These are phyloP conservation scores for Ogataea angusta DNA, from an alignment of 805 yeast genomes.

Conservation along the genomic window DNA sequence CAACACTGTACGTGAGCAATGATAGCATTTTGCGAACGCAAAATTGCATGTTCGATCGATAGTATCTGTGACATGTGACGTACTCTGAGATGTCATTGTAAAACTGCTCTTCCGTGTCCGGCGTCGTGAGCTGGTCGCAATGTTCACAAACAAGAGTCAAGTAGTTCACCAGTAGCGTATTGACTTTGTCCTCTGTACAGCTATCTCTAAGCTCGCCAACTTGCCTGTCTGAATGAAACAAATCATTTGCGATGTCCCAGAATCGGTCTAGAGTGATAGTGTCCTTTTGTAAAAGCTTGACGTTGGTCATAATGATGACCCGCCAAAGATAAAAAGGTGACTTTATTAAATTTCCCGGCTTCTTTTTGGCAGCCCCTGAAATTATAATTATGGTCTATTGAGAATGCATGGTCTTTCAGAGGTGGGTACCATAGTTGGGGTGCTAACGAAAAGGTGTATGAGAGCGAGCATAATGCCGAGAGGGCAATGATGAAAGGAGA, in stretches of 20 bases:
- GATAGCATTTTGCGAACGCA: slow-evolving; percentile 50
- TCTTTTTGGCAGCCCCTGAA: slow-evolving; percentile 1
- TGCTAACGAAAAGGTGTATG: slow-evolving; percentile 41
- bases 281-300: slow-evolving; percentile 24
- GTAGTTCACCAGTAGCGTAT: slow-evolving; percentile 34
- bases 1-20: slow-evolving; percentile 34
- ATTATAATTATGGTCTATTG: neutral
- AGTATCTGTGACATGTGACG: slow-evolving; percentile 27
- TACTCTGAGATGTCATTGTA: slow-evolving; percentile 27
- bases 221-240: slow-evolving; percentile 27
- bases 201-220: slow-evolving; percentile 19
- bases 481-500: slow-evolving; percentile 42
- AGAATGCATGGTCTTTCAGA: slow-evolving; percentile 25
- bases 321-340: slow-evolving; percentile 2
- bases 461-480: slow-evolving; percentile 53
- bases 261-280: slow-evolving; percentile 27
- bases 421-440: slow-evolving; percentile 20
- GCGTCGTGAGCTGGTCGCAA: slow-evolving; percentile 20
- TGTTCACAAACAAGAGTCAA: slow-evolving; percentile 31
- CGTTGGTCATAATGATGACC: slow-evolving; percentile 6
- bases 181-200: slow-evolving; percentile 17
- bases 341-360: neutral
- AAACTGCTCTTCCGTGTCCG: slow-evolving; percentile 25
- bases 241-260: slow-evolving; percentile 32
- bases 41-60: slow-evolving; percentile 38